phyloP scores from a whole-genome alignment of 2,329 filamentous ascomycete species.

The Alternaria dauci region DNA sequence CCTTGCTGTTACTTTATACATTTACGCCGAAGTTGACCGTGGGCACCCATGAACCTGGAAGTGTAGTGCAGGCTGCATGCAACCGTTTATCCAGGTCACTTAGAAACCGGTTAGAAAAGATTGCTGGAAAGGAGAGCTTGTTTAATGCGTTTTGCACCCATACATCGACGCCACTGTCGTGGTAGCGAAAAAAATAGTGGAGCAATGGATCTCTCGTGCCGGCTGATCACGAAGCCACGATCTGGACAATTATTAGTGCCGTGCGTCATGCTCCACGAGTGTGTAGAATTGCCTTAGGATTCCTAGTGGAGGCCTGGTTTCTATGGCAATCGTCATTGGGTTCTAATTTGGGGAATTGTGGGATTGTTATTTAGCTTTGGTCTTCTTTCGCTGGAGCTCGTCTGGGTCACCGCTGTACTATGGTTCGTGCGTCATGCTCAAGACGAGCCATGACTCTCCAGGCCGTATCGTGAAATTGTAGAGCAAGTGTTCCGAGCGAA shows the following conservation, averaged over 20 bases:
- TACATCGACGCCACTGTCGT: constrained; percentile 1
- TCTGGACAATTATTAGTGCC: background rate
- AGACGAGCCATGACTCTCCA: background rate
- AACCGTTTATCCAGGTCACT: background rate
- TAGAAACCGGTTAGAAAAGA: background rate
- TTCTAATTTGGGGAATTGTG: too few species aligned
- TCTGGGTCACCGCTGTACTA: too few species aligned
- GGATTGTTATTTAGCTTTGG: too few species aligned
- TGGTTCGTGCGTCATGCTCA: background rate
- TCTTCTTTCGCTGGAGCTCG: too few species aligned
- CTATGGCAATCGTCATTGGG: too few species aligned
- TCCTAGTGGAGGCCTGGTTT: too few species aligned
- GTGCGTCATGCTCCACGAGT: background rate
- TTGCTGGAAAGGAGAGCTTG: constrained; percentile 1
- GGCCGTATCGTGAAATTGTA: background rate
- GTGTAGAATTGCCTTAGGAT: too few species aligned
- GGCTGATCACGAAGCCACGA: background rate
- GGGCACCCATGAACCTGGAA: background rate
- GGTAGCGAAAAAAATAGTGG: constrained; percentile 3
- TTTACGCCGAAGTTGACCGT: background rate
- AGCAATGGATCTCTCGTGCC: background rate
- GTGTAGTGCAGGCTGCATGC: background rate
- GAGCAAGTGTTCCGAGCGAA: background rate
- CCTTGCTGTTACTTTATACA: background rate
- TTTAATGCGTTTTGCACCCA: background rate